Conservation (phyloP, 2,329 filamentous ascomycete genomes). For the Arthrobotrys sphaeroides region DNA sequence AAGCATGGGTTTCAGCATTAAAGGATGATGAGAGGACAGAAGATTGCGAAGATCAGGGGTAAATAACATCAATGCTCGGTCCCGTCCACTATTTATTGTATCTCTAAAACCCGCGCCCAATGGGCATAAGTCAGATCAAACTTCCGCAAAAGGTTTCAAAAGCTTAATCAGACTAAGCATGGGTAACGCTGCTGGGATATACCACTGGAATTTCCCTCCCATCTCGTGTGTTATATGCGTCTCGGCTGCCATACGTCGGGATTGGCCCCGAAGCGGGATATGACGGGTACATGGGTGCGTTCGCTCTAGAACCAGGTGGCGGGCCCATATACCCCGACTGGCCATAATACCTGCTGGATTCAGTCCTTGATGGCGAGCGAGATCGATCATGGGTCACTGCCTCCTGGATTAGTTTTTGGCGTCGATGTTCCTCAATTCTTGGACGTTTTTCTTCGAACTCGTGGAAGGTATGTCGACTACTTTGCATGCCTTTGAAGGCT, state of each 20-base stretch:
- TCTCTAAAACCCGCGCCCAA: constrained; percentile 34
- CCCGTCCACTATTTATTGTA: constrained; percentile 10
- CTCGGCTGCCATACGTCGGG: constrained; percentile 19
- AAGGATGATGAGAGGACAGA: neutral
- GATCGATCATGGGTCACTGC: neutral
- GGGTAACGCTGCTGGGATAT: constrained; percentile 54
- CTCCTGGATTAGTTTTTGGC: constrained; percentile 25
- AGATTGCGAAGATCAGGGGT: neutral
- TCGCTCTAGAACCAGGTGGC: constrained; percentile 24
- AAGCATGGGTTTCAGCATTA: too few species aligned
- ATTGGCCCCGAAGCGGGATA: constrained; percentile 45
- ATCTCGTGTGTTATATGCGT: constrained; percentile 33
- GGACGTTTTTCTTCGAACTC: constrained; percentile 23
- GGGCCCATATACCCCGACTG: constrained; percentile 49
- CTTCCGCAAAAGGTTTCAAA: constrained; percentile 16
- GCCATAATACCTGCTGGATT: constrained; percentile 37
- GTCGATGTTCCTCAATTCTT: constrained; percentile 45
- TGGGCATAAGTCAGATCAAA: constrained; percentile 51
- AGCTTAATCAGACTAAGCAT: constrained; percentile 43
- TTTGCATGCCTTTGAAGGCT: constrained; percentile 26
- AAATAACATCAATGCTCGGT: neutral
- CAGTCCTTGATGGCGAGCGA: neutral
- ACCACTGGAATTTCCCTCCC: constrained; percentile 52
- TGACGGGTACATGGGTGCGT: constrained; percentile 19
- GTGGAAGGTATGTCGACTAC: constrained; percentile 13